Percentiles rank a stretch among this genome's conserved stretches.
These are phyloP conservation scores for Chenopodium suecicum DNA, from an alignment of 148 eudicot genomes.

Conservation along the genomic window DNA sequence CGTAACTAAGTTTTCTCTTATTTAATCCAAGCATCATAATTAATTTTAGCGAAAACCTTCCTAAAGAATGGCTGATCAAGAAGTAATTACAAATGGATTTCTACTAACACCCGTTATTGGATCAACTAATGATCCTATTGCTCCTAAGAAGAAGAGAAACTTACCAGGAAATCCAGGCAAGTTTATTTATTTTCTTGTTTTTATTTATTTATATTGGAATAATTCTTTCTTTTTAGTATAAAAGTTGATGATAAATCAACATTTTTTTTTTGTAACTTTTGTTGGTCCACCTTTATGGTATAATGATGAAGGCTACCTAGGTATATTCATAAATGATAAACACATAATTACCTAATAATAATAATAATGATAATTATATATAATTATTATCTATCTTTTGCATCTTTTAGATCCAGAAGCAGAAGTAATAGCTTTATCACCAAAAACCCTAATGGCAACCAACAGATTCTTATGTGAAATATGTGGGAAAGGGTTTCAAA, in stretches of 20 bases:
- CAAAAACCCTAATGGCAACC: conserved; percentile 94
- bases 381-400: neutral
- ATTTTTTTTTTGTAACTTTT: conserved; percentile 8
- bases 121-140: conserved; percentile 44
- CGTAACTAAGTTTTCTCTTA: neutral
- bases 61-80: conserved; percentile 53
- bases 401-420: conserved; percentile 81
- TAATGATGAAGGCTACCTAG: conserved; percentile 24
- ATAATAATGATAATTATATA: neutral
- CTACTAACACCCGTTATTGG: conserved; percentile 35
- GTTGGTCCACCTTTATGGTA: conserved; percentile 16
- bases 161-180: conserved; percentile 75
- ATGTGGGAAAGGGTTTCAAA: conserved; percentile 92
- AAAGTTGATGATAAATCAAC: conserved; percentile 7
- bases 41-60: neutral
- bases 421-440: conserved; percentile 87
- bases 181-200: neutral
- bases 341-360: neutral
- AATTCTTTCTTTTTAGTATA: neutral
- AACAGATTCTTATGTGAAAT: conserved; percentile 91
- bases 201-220: neutral
- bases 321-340: conserved; percentile 15
- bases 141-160: conserved; percentile 76
- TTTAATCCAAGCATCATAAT: neutral
- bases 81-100: conserved; percentile 45